These are phyloP conservation scores for Candida namnaoensis DNA, from an alignment of 805 yeast genomes.

Conservation along the genomic window DNA sequence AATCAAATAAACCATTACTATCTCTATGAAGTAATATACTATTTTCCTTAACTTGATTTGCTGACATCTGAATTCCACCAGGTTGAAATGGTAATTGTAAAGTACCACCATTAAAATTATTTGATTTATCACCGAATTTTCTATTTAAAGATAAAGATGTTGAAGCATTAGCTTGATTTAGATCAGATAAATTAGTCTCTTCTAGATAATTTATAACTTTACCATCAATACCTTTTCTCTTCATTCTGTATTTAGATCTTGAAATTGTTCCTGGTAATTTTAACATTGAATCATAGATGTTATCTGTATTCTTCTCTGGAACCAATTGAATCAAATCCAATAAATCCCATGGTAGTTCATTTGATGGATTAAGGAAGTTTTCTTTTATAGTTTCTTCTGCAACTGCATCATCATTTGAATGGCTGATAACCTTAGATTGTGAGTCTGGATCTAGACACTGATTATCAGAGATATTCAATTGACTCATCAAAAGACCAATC, in stretches of 20 bases:
- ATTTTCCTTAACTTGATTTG: conserved; percentile 21
- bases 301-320: conserved; percentile 27
- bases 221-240: conserved; percentile 72
- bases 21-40: conserved; percentile 51
- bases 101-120: conserved; percentile 59
- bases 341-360: conserved; percentile 58
- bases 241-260: conserved; percentile 59
- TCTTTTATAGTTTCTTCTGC: conserved; percentile 16
- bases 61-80: conserved; percentile 60
- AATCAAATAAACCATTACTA: conserved; percentile 65
- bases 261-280: conserved; percentile 51
- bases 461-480: neutral
- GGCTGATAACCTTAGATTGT: too few species aligned
- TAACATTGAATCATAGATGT: conserved; percentile 28
- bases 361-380: conserved; percentile 55
- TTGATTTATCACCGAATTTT: conserved; percentile 51
- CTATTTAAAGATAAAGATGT: conserved; percentile 71
- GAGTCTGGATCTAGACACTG: neutral
- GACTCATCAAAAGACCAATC: neutral
- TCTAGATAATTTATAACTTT: conserved; percentile 55
- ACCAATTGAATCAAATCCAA: conserved; percentile 57
- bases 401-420: neutral
- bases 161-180: conserved; percentile 43
- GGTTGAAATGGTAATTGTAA: conserved; percentile 85
- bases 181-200: conserved; percentile 39